phyloP scores from a whole-genome alignment of 1,139 yeast genomes.

The Yamadazyma siamensis region DNA sequence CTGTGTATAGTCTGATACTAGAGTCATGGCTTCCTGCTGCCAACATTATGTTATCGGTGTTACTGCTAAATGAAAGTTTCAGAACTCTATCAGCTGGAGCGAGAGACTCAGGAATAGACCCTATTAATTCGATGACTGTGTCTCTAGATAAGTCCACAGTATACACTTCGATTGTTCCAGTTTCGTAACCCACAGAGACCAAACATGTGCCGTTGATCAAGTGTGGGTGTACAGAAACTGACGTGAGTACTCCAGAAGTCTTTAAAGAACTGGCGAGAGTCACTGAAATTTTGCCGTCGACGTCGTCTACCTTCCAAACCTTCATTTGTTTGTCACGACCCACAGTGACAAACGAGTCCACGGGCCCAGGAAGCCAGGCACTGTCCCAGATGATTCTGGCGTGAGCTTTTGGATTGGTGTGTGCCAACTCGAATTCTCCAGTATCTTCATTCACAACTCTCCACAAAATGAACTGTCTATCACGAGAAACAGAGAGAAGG shows the following conservation, averaged over 20 bases:
- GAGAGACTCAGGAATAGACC: constrained; percentile 28
- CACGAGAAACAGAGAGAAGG: constrained; percentile 83
- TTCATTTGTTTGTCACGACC: constrained; percentile 84
- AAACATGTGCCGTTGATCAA: constrained; percentile 21
- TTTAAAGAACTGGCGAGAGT: constrained; percentile 27
- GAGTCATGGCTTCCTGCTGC: constrained; percentile 72
- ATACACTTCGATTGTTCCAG: constrained; percentile 37
- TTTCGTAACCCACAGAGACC: constrained; percentile 72
- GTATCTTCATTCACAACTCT: constrained; percentile 37
- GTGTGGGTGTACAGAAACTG: constrained; percentile 53
- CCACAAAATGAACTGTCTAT: constrained; percentile 85
- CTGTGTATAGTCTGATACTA: constrained; percentile 57
- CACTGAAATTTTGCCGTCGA: constrained; percentile 22
- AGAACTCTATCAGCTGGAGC: constrained; percentile 63
- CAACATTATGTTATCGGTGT: constrained; percentile 26
- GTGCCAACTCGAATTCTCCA: constrained; percentile 41
- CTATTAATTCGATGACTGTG: constrained; percentile 18
- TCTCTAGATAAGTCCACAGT: constrained; percentile 16
- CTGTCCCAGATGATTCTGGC: constrained; percentile 94
- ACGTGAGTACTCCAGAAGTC: constrained; percentile 61
- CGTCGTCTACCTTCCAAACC: constrained; percentile 52
- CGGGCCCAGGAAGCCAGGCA: constrained; percentile 62
- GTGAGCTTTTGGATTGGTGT: constrained; percentile 69
- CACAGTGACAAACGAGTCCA: constrained; percentile 63
- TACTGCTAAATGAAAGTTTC: constrained; percentile 53